Base-by-base conservation (phyloP, 331 rosid genomes). In the Rhamnella rubrinervis region DNA sequence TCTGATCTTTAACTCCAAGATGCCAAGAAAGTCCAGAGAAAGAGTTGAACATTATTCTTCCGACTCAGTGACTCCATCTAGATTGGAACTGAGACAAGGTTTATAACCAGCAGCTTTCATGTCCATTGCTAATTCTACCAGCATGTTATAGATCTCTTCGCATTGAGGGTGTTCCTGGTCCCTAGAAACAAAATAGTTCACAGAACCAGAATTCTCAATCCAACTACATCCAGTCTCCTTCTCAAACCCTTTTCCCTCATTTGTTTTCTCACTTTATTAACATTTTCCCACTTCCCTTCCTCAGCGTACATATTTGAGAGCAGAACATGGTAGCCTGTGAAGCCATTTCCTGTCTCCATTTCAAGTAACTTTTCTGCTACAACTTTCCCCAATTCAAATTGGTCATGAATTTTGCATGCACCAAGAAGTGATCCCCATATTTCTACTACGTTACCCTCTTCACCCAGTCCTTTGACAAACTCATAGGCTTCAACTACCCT, bases 361-460 rank as follows among this genome's bases (percentile, higher is more conserved):
- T 82, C 79, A 71, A 87, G 87, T 84, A 88, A 79, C 84, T 85
- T 88, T 79, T 75, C 77, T 23, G 98, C 90, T 66, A 88, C 75
- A 76, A 71, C 41, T 75, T 84, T 88, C 47, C 93, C 97, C 81
- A 93, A 63, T 63, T 88, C 87, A 81, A 83, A 88, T 61, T 79
- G 60, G 59, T 84, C 85, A 26, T 90, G 93, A 77, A 79, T 85
- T 83, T 83, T 87, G 71, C 96, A 90, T 10, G 97, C 96, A 70
- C 90, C 89, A 55, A 90, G 97, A 72, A 93, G 84, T 51, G 97
- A 88, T 71, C 97, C 96, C 97, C 97, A 93, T 56, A 93, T 87
- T 84, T 90, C 97, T 44, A 68, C 53, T 35, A 50, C 84, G 58
- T 85, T 69, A 44, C 92, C 95, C 35, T 84, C 87, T 71, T 81